Evolutionary conservation across 345 rosid genomes (phyloP), one percentile per base, ranked within the genome.

Genomic region (Salix viminalis): DNA sequence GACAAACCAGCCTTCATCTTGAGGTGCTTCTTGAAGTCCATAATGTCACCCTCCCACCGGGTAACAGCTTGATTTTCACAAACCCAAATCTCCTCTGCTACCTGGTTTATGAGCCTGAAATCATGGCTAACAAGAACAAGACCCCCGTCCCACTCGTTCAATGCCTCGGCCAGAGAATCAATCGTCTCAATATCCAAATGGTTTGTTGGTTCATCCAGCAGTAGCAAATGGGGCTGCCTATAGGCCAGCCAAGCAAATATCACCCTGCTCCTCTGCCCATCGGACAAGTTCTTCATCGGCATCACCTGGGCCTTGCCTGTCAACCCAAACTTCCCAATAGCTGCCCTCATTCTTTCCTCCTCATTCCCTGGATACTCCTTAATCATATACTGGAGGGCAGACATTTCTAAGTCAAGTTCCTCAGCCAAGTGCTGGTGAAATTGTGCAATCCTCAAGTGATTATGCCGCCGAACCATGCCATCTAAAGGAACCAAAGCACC

Each of bases 381-480:
- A 12, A 94, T 90, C 98, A 96, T 96, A 83, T 83, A 96, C 37
- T 78, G 86, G 34, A 96, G 95, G 1, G 99, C 99, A 64, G 99
- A 75, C 84, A 92, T 0, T 6, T 94, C 95, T 61, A 96, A 13
- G 84, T 96, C 97, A 0, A 96, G 97, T 80, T 96, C 94, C 87
- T 96, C 99, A 19, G 99, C 85, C 84, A 96, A 79, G 76, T 96
- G 99, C 83, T 96, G 99, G 78, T 94, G 99, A 77, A 77, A 96
- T 81, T 96, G 99, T 39, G 97, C 98, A 76, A 94, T 96, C 84
- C 90, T 88, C 75, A 96, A 78, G 83, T 96, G 99, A 80, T 94
- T 96, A 85, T 96, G 99, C 50, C 99, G 92, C 41, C 97, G 73
- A 39, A 96, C 98, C 99, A 96, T 96, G 79, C 99, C 99, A 83